Base-by-base conservation (phyloP, 2,329 filamentous ascomycete species). In the Helicocarpus griseus region DNA sequence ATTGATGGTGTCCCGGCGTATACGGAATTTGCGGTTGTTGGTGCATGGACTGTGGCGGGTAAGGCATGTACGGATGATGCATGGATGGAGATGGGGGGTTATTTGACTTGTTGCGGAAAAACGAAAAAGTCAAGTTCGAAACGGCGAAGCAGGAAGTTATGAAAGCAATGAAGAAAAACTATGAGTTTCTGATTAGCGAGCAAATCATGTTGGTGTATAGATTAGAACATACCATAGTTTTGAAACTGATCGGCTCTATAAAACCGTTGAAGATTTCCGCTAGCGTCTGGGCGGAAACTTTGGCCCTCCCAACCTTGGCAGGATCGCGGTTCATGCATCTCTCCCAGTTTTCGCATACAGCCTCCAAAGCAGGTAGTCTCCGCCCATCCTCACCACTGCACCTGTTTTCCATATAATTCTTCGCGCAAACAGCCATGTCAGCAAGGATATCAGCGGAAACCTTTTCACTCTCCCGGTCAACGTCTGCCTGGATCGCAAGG, bases 221-320 rank as follows among this genome's bases (percentile, higher is more conserved):
- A 41, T 35, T 17, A 24, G 17, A 44, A 67, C 72, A 56, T 75
- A 82, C 80, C 76, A 87, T 83, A 9, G 82, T 80, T 69, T 96
- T 96, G 69, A 88, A 85, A 57, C 86, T 89, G 68, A 97, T 90
- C 5, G 87, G 83, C 60, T 95, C 89, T 4, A 95, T 84, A 66
- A 97, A 96, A 61, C 86, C 85, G 65, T 97, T 96, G 68, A 97
- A 85, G 38, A 98, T 95, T 63, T 89, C 82, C 0, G 91, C 91
- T 64, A 96, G 86, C 24, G 90, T 93, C 63, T 87, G 85, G 4
- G 89, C 90, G 17, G 86, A 88, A 36, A 95, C 82, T 61, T 84
- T 85, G 39, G 91, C 85, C 35, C 85, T 78, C 58, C 87, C 89
- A 51, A 95, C 82, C 51, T 82, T 81, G 41, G 83, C 77, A 0